These are phyloP conservation scores for Ceratobasidium sp. DNA, from an alignment of 1,284 basidiomycete species.

Conservation along the genomic window DNA sequence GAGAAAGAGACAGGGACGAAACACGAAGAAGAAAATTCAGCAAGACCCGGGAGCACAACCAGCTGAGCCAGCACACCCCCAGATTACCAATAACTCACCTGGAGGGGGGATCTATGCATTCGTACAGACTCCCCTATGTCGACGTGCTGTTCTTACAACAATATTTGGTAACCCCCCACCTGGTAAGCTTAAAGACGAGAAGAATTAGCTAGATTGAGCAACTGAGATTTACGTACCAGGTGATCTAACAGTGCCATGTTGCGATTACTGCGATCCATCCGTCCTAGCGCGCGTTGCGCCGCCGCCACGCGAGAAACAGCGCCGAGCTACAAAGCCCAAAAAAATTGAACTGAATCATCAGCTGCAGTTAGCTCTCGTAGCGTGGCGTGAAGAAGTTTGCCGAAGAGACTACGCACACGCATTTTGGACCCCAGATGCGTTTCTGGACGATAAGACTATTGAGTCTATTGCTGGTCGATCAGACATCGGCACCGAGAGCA, in stretches of 20 bases:
- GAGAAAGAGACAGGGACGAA: background rate
- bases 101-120: constrained; percentile 10
- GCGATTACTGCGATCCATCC: constrained; percentile 4
- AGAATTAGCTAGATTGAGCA: too few relatives aligned
- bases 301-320: background rate
- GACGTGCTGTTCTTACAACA: background rate
- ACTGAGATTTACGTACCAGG: background rate
- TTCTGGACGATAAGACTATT: constrained; percentile 1
- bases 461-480: constrained; percentile 14
- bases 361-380: background rate
- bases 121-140: constrained; percentile 2
- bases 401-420: background rate
- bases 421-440: constrained; percentile 9
- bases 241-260: constrained; percentile 2
- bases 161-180: constrained; percentile 12
- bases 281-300: background rate
- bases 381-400: constrained; percentile 18
- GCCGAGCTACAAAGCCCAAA: background rate
- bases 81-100: background rate
- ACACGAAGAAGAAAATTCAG: background rate
- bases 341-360: background rate
- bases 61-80: background rate
- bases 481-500: background rate
- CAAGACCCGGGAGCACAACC: background rate
- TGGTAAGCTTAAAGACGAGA: background rate